Conservation (phyloP, 1,139 yeast species). For the Geotrichum histeridarum region DNA sequence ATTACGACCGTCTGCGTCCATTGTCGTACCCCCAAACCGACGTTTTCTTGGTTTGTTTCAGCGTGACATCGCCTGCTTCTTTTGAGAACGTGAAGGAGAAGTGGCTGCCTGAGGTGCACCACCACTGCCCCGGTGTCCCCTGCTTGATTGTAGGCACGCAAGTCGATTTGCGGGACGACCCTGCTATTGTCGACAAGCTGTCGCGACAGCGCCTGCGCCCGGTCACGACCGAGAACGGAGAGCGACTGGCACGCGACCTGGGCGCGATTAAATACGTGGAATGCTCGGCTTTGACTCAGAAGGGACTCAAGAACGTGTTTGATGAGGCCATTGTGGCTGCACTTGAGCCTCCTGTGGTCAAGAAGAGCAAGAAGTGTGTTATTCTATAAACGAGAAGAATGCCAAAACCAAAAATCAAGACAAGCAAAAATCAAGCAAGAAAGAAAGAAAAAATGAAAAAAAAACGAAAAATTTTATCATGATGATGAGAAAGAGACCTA, state of each 20-base stretch:
- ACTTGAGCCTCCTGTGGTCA: slow-evolving; percentile 71
- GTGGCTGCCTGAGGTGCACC: slow-evolving; percentile 87
- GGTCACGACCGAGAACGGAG: slow-evolving; percentile 58
- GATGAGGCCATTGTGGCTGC: slow-evolving; percentile 72
- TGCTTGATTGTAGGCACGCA: slow-evolving; percentile 82
- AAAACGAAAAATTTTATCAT: not conserved
- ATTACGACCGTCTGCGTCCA: slow-evolving; percentile 85
- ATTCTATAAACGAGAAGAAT: slow-evolving; percentile 47
- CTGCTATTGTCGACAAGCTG: slow-evolving; percentile 66
- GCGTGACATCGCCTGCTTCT: slow-evolving; percentile 76
- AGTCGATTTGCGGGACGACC: slow-evolving; percentile 77
- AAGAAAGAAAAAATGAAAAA: not conserved
- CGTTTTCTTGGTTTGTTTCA: slow-evolving; percentile 80
- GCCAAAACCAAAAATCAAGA: not conserved
- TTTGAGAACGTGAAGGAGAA: slow-evolving; percentile 63
- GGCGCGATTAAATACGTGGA: slow-evolving; percentile 72
- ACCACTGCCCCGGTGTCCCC: slow-evolving; percentile 78
- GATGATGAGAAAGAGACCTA: too few species aligned
- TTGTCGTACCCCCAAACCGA: slow-evolving; percentile 90
- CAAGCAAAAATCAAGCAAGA: not conserved
- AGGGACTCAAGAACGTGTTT: slow-evolving; percentile 63
- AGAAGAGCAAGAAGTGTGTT: slow-evolving; percentile 77
- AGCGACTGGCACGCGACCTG: slow-evolving; percentile 61
- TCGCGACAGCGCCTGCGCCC: slow-evolving; percentile 60
- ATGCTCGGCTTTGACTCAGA: slow-evolving; percentile 91